phyloP scores from a whole-genome alignment of 23 red algal genomes.

The Gracilaria domingensis region DNA sequence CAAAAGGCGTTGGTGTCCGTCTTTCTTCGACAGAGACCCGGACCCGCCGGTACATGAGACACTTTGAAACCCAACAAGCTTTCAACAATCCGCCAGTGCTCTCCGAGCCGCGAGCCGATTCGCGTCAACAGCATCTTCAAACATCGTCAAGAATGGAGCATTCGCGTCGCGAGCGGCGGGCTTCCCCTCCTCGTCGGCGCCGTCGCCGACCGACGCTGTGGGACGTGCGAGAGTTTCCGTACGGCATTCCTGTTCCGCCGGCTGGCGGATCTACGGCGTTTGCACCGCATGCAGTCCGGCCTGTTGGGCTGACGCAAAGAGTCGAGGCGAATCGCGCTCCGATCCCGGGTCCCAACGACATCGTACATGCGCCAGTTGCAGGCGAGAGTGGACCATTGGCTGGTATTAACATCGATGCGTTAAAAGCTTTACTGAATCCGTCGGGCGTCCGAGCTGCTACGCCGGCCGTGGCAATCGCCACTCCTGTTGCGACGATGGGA shows the following conservation, averaged over 20 bases:
- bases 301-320: background rate
- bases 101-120: background rate
- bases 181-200: constrained; percentile 13
- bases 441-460: background rate
- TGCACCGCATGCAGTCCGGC: background rate
- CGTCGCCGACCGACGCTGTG: constrained; percentile 66
- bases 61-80: background rate
- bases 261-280: constrained; percentile 22
- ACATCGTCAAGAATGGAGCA: background rate
- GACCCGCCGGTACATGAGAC: background rate
- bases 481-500: background rate
- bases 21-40: background rate
- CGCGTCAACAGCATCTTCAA: background rate
- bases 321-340: background rate
- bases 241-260: constrained; percentile 70
- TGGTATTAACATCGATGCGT: constrained; percentile 54
- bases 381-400: constrained; percentile 51
- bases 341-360: constrained; percentile 30
- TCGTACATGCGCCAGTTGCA: constrained; percentile 20
- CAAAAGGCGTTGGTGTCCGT: background rate
- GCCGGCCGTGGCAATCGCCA: background rate
- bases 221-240: constrained; percentile 72
- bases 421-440: constrained; percentile 32
- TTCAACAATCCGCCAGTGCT: background rate
- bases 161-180: background rate